These are phyloP conservation scores for Paramecium sexaurelia DNA, from an alignment of 73 alveolate genomes.

Conservation along the genomic window DNA sequence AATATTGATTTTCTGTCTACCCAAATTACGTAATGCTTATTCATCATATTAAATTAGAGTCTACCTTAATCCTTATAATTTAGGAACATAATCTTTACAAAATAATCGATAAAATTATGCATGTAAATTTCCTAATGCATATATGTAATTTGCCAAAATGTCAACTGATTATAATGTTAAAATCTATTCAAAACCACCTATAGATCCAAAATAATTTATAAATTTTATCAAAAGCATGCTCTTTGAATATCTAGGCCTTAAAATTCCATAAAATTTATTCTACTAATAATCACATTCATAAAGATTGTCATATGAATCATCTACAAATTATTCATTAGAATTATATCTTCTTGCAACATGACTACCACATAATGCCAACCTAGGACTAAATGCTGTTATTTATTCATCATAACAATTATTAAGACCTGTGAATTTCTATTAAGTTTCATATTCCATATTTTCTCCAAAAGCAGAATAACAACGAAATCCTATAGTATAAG, in stretches of 20 bases:
- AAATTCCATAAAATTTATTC: neutral
- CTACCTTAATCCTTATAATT: neutral
- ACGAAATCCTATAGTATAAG: neutral
- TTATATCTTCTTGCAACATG: neutral
- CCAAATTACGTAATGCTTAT: conserved; percentile 15
- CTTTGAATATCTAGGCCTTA: conserved; percentile 49
- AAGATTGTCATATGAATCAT: conserved; percentile 1
- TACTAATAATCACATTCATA: neutral
- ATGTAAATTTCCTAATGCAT: conserved; percentile 9
- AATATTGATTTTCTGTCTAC: neutral
- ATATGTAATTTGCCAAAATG: neutral
- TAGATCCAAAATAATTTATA: conserved; percentile 30
- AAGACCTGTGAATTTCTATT: neutral
- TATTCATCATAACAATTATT: neutral
- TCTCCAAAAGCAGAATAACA: neutral
- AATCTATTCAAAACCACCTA: conserved; percentile 17
- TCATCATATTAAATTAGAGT: neutral
- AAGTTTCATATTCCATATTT: neutral
- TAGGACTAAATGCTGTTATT: neutral
- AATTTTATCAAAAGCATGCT: neutral
- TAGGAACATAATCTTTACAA: neutral
- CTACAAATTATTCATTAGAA: neutral
- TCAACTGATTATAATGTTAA: neutral
- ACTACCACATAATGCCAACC: conserved; percentile 1
- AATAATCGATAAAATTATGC: conserved; percentile 11